A percentile compares a stretch with the other conserved stretches of the same genome.
Evolutionary conservation across 2,329 filamentous ascomycete genomes (phyloP).

Genomic region (Neopestalotiopsis rosae): DNA sequence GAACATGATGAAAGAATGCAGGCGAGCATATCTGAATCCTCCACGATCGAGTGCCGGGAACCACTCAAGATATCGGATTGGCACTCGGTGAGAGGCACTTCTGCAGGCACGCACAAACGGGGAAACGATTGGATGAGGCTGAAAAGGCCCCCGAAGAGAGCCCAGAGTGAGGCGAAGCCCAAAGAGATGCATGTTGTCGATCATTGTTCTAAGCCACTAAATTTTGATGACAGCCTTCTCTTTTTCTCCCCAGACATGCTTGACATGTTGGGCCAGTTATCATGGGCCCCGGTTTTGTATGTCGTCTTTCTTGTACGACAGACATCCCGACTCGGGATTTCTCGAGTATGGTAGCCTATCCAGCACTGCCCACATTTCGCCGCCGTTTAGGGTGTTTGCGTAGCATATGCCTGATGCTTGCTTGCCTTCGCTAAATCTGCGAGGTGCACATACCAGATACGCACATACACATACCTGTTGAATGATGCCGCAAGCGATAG

Average conservation of each 20-base stretch:
- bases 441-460: too few species aligned
- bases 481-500: background rate
- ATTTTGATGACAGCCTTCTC: conserved; percentile 13
- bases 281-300: background rate
- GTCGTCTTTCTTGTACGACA: too few species aligned
- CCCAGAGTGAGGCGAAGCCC: conserved; percentile 15
- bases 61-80: background rate
- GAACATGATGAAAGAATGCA: background rate
- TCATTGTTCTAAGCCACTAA: conserved; percentile 17
- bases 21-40: conserved; percentile 2
- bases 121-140: conserved; percentile 10
- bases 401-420: too few species aligned
- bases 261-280: background rate
- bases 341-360: too few species aligned
- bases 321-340: too few species aligned
- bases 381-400: background rate
- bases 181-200: conserved; percentile 8
- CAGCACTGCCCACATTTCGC: too few species aligned
- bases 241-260: background rate
- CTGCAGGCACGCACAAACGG: conserved; percentile 9
- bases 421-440: too few species aligned
- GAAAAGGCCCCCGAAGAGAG: conserved; percentile 7
- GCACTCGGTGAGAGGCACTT: conserved; percentile 9
- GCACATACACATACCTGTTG: too few species aligned
- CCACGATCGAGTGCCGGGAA: conserved; percentile 9